phyloP scores from a whole-genome alignment of 768 basidiomycete genomes.

The Psilocybe cyanescens region DNA sequence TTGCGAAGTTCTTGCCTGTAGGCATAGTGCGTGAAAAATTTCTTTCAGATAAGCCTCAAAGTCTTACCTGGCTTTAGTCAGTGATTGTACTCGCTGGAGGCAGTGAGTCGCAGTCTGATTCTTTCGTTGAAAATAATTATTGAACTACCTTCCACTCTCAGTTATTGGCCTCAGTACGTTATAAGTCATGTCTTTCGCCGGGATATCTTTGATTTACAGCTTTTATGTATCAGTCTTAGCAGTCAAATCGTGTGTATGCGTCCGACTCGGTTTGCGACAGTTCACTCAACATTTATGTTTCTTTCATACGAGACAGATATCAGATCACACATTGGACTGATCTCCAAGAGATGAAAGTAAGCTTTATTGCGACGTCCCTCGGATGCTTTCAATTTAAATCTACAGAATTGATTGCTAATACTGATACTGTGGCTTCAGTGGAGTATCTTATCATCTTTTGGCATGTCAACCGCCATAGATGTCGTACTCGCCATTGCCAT shows the following conservation, averaged over 20 bases:
- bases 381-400: background rate
- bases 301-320: background rate
- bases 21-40: background rate
- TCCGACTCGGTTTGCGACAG: background rate
- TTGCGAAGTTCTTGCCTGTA: background rate
- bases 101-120: background rate
- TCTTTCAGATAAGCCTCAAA: background rate
- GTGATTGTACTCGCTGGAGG: background rate
- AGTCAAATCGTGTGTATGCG: background rate
- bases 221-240: background rate
- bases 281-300: background rate
- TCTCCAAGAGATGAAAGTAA: slow-evolving; percentile 1
- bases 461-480: slow-evolving; percentile 17
- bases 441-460: slow-evolving; percentile 13
- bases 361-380: background rate
- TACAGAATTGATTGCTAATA: background rate
- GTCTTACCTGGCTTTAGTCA: background rate
- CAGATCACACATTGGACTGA: background rate
- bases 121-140: background rate
- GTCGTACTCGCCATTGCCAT: slow-evolving; percentile 16
- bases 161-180: slow-evolving; percentile 3
- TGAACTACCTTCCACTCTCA: background rate
- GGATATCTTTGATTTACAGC: background rate
- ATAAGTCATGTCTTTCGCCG: background rate
- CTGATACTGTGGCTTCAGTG: slow-evolving; percentile 7